These are phyloP conservation scores for Diaporthe ilicicola DNA, from an alignment of 2,329 filamentous ascomycete genomes.

Conservation along the genomic window DNA sequence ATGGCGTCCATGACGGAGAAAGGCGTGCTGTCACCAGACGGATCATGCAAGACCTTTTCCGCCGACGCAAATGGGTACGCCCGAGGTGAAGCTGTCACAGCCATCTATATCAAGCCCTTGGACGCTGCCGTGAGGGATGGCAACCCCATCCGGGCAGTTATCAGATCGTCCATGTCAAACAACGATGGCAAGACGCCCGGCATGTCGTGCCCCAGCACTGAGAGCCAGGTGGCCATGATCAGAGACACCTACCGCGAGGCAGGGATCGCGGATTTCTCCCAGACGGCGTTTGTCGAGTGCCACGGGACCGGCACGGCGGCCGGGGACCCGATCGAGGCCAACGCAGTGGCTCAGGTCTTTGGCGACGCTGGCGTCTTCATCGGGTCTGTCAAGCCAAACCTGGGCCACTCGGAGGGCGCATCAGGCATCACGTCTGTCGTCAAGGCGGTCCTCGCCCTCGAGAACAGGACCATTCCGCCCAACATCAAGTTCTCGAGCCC, in stretches of 20 bases:
- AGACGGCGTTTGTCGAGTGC: conserved; percentile 38
- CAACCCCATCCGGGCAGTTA: conserved; percentile 51
- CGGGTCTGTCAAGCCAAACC: conserved; percentile 38
- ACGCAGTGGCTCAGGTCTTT: conserved; percentile 41
- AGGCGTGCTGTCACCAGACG: conserved; percentile 46
- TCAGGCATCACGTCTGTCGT: conserved; percentile 37
- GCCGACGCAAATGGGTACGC: conserved; percentile 58
- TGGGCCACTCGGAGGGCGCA: conserved; percentile 38
- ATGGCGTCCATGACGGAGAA: conserved; percentile 44
- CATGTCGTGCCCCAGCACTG: conserved; percentile 49
- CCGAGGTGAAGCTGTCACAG: conserved; percentile 56
- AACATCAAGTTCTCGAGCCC: conserved; percentile 31
- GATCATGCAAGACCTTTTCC: conserved; percentile 49
- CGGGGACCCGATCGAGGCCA: conserved; percentile 48
- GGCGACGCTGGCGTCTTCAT: conserved; percentile 30
- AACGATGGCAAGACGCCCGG: conserved; percentile 53
- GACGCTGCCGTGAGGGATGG: conserved; percentile 55
- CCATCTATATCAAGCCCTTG: conserved; percentile 56
- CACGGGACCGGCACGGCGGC: conserved; percentile 44
- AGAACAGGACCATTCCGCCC: conserved; percentile 36
- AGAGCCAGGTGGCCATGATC: conserved; percentile 46
- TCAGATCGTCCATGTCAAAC: conserved; percentile 48
- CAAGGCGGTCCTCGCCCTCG: conserved; percentile 36
- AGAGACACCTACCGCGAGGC: conserved; percentile 40
- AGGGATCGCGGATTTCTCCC: conserved; percentile 27